phyloP scores from a whole-genome alignment of 2,329 filamentous ascomycete genomes.

The Phoma sp. region DNA sequence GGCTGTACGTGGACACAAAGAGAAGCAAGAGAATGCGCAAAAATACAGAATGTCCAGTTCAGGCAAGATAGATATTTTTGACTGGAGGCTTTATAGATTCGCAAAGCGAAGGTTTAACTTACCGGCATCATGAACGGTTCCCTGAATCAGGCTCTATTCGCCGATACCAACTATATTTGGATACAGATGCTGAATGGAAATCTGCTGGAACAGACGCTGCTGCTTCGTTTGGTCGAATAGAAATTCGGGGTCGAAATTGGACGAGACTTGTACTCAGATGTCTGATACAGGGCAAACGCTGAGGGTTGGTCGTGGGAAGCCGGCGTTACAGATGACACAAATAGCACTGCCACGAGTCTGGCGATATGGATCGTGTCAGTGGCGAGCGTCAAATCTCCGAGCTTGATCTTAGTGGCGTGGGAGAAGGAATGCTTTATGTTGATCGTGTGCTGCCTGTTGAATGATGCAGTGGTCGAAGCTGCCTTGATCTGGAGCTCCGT shows the following conservation, averaged over 20 bases:
- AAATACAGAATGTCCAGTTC: too few relatives aligned
- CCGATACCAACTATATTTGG: conserved; percentile 21
- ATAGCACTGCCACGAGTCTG: conserved; percentile 12
- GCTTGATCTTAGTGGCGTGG: not conserved
- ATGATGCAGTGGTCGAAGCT: conserved; percentile 23
- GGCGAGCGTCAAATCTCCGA: not conserved
- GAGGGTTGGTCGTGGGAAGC: conserved; percentile 23
- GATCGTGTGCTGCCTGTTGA: not conserved
- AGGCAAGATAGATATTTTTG: too few relatives aligned
- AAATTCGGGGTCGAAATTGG: conserved; percentile 2
- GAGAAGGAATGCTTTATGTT: not conserved
- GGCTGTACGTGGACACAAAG: not conserved
- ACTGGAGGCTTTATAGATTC: too few relatives aligned
- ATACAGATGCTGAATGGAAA: conserved; percentile 6
- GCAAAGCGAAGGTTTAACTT: conserved; percentile 19
- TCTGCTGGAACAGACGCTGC: conserved; percentile 2
- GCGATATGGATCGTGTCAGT: not conserved
- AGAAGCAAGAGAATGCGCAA: too few relatives aligned
- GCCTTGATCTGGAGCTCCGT: conserved; percentile 27
- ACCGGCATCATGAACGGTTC: conserved; percentile 36
- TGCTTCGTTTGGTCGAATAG: conserved; percentile 19
- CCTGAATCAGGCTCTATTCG: conserved; percentile 8
- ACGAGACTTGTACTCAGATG: conserved; percentile 15
- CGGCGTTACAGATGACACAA: conserved; percentile 28
- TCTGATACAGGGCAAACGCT: conserved; percentile 23